Percentiles rank a stretch among this genome's conserved stretches.
Conservation (phyloP, 805 yeast genomes). For the Torulaspora maleeae region DNA sequence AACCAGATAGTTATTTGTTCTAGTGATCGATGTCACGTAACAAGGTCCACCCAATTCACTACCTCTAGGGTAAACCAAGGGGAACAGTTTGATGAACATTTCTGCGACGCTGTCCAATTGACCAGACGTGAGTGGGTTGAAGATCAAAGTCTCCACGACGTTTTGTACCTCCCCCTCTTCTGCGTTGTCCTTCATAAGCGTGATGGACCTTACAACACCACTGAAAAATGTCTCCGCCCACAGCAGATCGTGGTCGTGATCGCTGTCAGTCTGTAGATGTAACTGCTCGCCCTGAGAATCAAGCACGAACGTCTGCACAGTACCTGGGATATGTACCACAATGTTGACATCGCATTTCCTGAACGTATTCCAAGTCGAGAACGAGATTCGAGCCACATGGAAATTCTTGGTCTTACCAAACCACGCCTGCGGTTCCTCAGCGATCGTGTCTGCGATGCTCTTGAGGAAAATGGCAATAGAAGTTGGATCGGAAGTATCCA, state of each 20-base stretch:
- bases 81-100: slow-evolving; percentile 31
- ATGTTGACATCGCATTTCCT: slow-evolving; percentile 66
- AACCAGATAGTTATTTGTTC: slow-evolving; percentile 34
- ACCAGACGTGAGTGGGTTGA: slow-evolving; percentile 60
- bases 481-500: slow-evolving; percentile 71
- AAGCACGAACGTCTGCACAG: slow-evolving; percentile 47
- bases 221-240: slow-evolving; percentile 55
- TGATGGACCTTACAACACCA: slow-evolving; percentile 67
- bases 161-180: slow-evolving; percentile 70
- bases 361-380: slow-evolving; percentile 59
- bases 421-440: slow-evolving; percentile 67
- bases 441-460: slow-evolving; percentile 58
- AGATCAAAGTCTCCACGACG: slow-evolving; percentile 77
- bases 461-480: slow-evolving; percentile 73
- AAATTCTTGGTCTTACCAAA: slow-evolving; percentile 68
- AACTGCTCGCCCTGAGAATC: slow-evolving; percentile 32
- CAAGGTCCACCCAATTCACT: slow-evolving; percentile 34
- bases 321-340: slow-evolving; percentile 71
- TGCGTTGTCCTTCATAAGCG: slow-evolving; percentile 34
- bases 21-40: slow-evolving; percentile 28
- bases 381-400: slow-evolving; percentile 67
- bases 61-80: slow-evolving; percentile 33
- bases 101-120: slow-evolving; percentile 32
- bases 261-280: slow-evolving; percentile 41
- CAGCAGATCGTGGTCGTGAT: slow-evolving; percentile 45